Evolutionary conservation across 1,139 yeast species (phyloP), one percentile per base, ranked within the genome.

Genomic region (Yamadazyma epiphylla): DNA sequence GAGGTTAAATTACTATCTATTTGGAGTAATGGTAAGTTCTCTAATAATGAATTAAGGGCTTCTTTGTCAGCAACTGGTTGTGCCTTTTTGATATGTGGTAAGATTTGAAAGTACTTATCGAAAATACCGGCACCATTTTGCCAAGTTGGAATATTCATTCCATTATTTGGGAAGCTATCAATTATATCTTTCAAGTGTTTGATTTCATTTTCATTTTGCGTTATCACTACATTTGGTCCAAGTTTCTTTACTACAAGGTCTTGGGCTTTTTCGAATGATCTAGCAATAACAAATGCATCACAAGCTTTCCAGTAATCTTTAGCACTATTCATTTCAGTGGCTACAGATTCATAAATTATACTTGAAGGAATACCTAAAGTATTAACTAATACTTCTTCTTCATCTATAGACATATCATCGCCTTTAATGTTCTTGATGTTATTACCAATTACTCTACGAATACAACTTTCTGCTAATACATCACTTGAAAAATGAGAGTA

Each of bases 211-310:
- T 57, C 50, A 6, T 65, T 58, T 33, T 69, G 60, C 10, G 70
- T 60, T 17, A 84, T 70, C 19, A 80, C 70, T 16, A 77, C 68
- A 26, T 55, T 46, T 8, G 97, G 96, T 0, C 91, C 96, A 23
- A 88, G 80, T 11, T 65, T 53, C 3, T 59, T 48, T 3, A 77
- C 48, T 4, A 85, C 60, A 0, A 76, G 61, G 2, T 58, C 53
- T 45, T 85, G 94, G 0, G 95, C 95, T 26, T 74, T 77, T 1
- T 59, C 64, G 65, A 76, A 75, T 29, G 71, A 53, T 11, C 60
- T 62, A 0, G 95, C 95, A n/a, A 63, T 65, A 3, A 86, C 55
- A 28, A 83, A 69, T 14, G 80, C 74, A 28, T 69, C 63, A 2
- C 80, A 76, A 41, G 87, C 89, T 7, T 69, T 64, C 60, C 79